These are phyloP conservation scores for Candida xyloterini DNA, from an alignment of 805 yeast genomes.

Conservation along the genomic window DNA sequence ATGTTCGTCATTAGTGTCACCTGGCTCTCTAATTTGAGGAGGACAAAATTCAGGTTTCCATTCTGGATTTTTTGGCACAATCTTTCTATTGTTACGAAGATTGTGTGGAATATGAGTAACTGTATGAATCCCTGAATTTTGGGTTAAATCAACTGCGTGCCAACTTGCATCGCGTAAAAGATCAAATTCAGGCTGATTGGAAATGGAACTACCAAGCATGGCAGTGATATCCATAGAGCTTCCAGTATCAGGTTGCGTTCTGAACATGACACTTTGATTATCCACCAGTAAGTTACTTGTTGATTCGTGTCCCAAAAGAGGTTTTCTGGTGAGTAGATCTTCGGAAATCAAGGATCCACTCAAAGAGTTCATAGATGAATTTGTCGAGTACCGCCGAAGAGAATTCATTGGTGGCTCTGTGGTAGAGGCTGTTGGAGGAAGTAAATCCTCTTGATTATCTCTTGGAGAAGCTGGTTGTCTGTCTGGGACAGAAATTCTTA, in stretches of 20 bases:
- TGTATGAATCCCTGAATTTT: background rate
- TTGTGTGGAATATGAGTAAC: constrained; percentile 1
- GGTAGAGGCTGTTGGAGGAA: constrained; percentile 2
- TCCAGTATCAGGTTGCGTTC: constrained; percentile 23
- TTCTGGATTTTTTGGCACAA: background rate
- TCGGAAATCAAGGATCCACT: constrained; percentile 19
- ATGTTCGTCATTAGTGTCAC: background rate
- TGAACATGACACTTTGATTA: constrained; percentile 1
- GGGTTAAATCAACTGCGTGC: constrained; percentile 24
- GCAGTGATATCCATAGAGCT: constrained; percentile 25
- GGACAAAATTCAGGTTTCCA: constrained; percentile 4
- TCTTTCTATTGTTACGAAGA: constrained; percentile 1
- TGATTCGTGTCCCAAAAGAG: constrained; percentile 19
- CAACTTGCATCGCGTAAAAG: constrained; percentile 17
- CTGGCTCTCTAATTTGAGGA: background rate
- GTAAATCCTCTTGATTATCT: background rate
- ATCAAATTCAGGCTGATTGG: constrained; percentile 7
- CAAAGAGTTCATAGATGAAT: constrained; percentile 19
- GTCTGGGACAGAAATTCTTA: background rate
- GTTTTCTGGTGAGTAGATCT: constrained; percentile 18
- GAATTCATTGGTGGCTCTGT: constrained; percentile 1
- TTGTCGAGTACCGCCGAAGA: constrained; percentile 14
- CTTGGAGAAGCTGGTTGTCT: constrained; percentile 1
- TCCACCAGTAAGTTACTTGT: constrained; percentile 13
- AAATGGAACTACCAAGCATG: constrained; percentile 20